phyloP scores from a whole-genome alignment of 371 early-diverging fungal genomes.

The Nematocida parisii region DNA sequence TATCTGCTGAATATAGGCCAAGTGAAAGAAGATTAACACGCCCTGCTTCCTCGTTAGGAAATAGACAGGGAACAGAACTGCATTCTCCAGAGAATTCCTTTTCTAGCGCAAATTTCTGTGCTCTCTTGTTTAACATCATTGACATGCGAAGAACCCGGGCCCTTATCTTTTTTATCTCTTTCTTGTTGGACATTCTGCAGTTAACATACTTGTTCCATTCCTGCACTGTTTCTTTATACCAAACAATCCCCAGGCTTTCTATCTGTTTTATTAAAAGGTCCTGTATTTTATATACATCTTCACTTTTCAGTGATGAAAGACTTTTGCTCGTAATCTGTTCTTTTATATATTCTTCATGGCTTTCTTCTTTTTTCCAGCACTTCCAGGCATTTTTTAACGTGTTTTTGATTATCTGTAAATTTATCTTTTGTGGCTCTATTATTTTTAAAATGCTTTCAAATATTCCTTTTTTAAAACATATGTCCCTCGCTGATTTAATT shows the following conservation, averaged over 20 bases:
- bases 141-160: not conserved
- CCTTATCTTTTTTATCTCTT: not conserved
- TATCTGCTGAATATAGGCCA: not conserved
- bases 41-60: too few relatives aligned
- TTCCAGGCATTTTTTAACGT: slow-evolving; percentile 3
- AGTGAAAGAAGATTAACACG: not conserved
- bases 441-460: slow-evolving; percentile 91
- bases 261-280: not conserved
- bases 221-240: not conserved
- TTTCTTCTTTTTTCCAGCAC: slow-evolving; percentile 4
- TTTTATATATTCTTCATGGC: not conserved
- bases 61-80: not conserved
- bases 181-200: slow-evolving; percentile 9
- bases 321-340: not conserved
- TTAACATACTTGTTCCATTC: slow-evolving; percentile 1
- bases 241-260: not conserved
- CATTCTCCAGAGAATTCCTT: not conserved
- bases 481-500: slow-evolving; percentile 90
- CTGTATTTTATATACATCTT: not conserved
- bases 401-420: not conserved
- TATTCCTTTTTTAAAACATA: slow-evolving; percentile 88
- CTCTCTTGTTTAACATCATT: slow-evolving; percentile 14
- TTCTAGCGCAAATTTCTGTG: not conserved
- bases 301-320: not conserved
- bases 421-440: slow-evolving; percentile 75